A percentile compares a stretch with the other conserved stretches of the same genome.
These are phyloP conservation scores for Colletotrichum agaves DNA, from an alignment of 2,329 filamentous ascomycete genomes.

Conservation along the genomic window DNA sequence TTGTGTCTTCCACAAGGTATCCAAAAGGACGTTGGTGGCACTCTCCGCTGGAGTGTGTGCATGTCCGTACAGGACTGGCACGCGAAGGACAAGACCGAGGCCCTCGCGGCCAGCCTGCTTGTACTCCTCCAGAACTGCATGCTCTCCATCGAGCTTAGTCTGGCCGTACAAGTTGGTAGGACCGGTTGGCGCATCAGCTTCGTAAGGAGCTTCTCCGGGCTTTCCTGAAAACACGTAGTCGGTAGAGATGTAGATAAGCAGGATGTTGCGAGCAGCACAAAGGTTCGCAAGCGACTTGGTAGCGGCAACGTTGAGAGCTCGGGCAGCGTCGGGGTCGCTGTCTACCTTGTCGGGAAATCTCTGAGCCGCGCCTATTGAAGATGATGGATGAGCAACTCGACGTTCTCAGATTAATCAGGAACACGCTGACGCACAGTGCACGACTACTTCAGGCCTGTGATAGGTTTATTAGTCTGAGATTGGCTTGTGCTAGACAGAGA, in stretches of 20 bases:
- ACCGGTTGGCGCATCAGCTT: slow-evolving; percentile 67
- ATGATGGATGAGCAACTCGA: slow-evolving; percentile 3
- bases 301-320: slow-evolving; percentile 78
- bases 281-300: slow-evolving; percentile 73
- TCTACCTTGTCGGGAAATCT: slow-evolving; percentile 89
- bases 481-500: background rate
- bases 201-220: slow-evolving; percentile 86
- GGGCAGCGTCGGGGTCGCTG: slow-evolving; percentile 79
- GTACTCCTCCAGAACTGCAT: slow-evolving; percentile 73
- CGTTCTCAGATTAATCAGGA: background rate
- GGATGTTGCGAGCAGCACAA: slow-evolving; percentile 69
- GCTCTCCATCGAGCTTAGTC: slow-evolving; percentile 70
- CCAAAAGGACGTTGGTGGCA: slow-evolving; percentile 84
- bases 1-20: slow-evolving; percentile 79
- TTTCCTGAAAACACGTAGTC: slow-evolving; percentile 83
- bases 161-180: slow-evolving; percentile 82
- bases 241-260: slow-evolving; percentile 83
- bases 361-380: slow-evolving; percentile 78
- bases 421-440: slow-evolving; percentile 73
- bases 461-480: background rate
- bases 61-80: slow-evolving; percentile 87
- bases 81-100: slow-evolving; percentile 76
- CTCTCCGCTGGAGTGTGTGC: slow-evolving; percentile 78
- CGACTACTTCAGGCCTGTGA: slow-evolving; percentile 76
- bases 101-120: slow-evolving; percentile 59